Evolutionary conservation across 176 grass and related monocot genomes (phyloP), one percentile per base, ranked within the genome.

Genomic region (Elymus sibiricus): DNA sequence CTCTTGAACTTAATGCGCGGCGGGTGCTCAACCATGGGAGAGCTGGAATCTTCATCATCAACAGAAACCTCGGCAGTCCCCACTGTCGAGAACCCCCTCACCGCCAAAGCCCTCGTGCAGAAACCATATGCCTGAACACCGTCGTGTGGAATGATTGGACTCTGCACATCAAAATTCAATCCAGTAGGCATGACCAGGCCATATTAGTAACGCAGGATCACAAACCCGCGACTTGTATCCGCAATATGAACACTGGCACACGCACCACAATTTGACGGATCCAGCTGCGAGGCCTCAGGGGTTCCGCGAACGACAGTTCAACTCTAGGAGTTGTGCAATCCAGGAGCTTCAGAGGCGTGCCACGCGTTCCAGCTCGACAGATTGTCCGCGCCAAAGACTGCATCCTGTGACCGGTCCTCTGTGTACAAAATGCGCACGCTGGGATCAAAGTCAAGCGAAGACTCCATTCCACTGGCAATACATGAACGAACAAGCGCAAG

Each of bases 1-100:
- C 93, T 92, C 89, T 95, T 98, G 66, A 98, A 98, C 79, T 95
- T 98, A 28, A 98, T 91, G 25, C 74, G 76, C 0, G 38, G 86
- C 29, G 91, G 93, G 38, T 79, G 85, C 49, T 95, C 93, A 46
- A 86, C 31, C 3, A 44, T 76, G 83, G 84, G 85, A 78, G 81
- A 78, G 83, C 25, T 71, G 46, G 80, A 64, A 67, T 47, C 80
- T 65, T 95, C 93, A 46, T 84, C 75, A 14, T 73, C 76, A 12
- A 70, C 25, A 82, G 80, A 77, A 43, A 82, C 79, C 82, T 95
- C 80, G 11, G 79, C 76, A 74, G 68, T 53, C 11, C 65, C 86
- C 40, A 83, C 64, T 1, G 88, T 87, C 5, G 86, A 88, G 5
- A 90, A 77, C 25, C 76, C 53, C 70, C 88, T 95, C 13, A 34